Evolutionary conservation across 192 early-diverging fungal species (phyloP), one percentile per base, ranked within the genome.

Genomic region (Gigaspora rosea): DNA sequence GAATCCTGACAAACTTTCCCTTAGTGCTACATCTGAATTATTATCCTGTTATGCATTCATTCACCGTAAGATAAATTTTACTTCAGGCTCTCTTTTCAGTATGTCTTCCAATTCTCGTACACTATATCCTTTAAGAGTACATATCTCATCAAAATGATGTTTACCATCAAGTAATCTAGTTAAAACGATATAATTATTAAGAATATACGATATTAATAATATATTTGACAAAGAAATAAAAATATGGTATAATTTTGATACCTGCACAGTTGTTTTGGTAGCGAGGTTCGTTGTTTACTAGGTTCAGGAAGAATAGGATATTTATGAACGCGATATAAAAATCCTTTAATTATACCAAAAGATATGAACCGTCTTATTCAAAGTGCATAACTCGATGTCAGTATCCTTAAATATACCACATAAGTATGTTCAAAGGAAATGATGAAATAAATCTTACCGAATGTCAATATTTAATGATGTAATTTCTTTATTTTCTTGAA

Each of bases 311-410:
- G 20, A 8, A 90, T 87, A 4, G 97, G 97, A 79, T 96, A 98
- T 80, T 94, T 95, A 79, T 98, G 93, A 18, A 99, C 90, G 3
- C 97, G 89, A 64, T 91, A 90, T 9, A 99, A 72, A 71, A 98
- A 86, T 2, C 86, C 84, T 70, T 97, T 92, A 72, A 97, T 87
- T 0, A 96, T 88, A 4, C 96, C 97, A 88, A 95, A 99, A 0
- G 94, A 85, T 15, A 99, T 88, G 67, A 99, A 92, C 16, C 97
- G 89, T 33, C 96, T 94, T 72, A 8, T 33, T 49, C 11, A 52
- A 66, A 6, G 13, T 64, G 35, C 15, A 46, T 33, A 11, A 50
- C 63, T 41, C 0, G n/a, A 59, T 22, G 20, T 58, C 41, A 41
- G 41, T 41, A 41, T 41, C 41, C 41, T 41, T 41, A 7, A 41